Evolutionary conservation across 2,329 filamentous ascomycete genomes (phyloP).

Genomic region (Curvularia spicifera): DNA sequence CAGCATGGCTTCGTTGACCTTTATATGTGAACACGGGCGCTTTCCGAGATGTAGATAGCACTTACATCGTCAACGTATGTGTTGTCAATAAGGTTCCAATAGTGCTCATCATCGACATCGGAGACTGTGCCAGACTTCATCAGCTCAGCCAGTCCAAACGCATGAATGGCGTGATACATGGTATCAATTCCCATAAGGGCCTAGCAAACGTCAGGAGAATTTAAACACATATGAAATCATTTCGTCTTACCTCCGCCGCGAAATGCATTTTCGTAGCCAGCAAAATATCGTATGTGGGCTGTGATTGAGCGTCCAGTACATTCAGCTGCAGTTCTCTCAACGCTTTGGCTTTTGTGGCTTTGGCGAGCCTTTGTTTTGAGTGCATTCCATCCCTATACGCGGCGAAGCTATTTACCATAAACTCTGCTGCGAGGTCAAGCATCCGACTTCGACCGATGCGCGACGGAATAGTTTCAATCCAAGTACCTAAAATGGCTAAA

Average conservation of each 20-base stretch:
- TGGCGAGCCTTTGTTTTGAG: constrained; percentile 28
- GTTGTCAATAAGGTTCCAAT: constrained; percentile 42
- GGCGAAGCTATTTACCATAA: constrained; percentile 31
- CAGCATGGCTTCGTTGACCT: constrained; percentile 43
- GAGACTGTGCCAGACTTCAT: constrained; percentile 31
- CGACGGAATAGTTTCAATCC: constrained; percentile 38
- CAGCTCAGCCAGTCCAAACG: constrained; percentile 35
- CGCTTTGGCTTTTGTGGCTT: constrained; percentile 34
- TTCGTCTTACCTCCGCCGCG: constrained; percentile 32
- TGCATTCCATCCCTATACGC: constrained; percentile 30
- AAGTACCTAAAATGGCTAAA: constrained; percentile 36
- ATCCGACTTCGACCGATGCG: constrained; percentile 34
- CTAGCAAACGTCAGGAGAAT: constrained; percentile 21
- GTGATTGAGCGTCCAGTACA: constrained; percentile 17
- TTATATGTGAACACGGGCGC: constrained; percentile 8
- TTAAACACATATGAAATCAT: background rate
- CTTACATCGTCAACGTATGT: constrained; percentile 45
- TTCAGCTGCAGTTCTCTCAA: constrained; percentile 33
- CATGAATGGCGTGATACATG: constrained; percentile 40
- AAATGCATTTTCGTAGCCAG: constrained; percentile 41
- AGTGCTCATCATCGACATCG: constrained; percentile 36
- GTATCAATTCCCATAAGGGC: constrained; percentile 34
- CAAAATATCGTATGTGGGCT: constrained; percentile 33
- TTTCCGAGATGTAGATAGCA: background rate
- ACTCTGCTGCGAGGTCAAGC: constrained; percentile 40